These are phyloP conservation scores for Acanthamoeba divionensis DNA, from an alignment of 208 protist species.

Conservation along the genomic window DNA sequence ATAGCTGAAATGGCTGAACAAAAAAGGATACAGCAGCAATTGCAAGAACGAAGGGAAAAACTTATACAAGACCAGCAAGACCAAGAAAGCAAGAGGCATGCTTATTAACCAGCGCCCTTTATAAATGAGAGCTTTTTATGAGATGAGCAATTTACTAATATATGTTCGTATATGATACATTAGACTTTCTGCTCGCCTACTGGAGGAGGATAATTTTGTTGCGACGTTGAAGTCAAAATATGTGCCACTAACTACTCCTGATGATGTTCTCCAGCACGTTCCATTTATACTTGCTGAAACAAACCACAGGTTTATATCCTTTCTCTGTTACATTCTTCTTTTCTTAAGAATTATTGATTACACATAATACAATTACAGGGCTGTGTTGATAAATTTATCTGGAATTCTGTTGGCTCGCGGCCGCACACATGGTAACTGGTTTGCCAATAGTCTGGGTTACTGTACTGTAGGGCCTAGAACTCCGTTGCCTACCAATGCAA, in stretches of 20 bases:
- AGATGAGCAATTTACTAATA: no score
- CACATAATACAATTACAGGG: no score
- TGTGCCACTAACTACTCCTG: not conserved
- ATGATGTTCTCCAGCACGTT: not conserved
- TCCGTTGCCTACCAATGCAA: no score
- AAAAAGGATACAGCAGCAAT: not conserved
- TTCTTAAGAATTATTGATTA: no score
- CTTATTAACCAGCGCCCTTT: no score
- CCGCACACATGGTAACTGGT: constrained; percentile 19
- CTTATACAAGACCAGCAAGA: not conserved
- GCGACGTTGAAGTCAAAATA: no score
- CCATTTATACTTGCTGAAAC: not conserved
- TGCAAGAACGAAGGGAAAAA: not conserved
- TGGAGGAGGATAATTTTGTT: no score
- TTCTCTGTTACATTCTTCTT: not conserved
- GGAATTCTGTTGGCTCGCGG: constrained; percentile 9
- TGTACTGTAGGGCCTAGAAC: not conserved
- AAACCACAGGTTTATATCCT: not conserved
- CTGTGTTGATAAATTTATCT: constrained; percentile 27
- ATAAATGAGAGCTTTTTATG: no score
- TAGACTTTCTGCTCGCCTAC: no score
- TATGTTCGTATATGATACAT: no score
- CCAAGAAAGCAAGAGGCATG: no score
- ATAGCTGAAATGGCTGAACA: not conserved
- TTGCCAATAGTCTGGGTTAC: not conserved